phyloP scores from a whole-genome alignment of 2,329 filamentous ascomycete genomes.

The Acrodontium crateriforme region DNA sequence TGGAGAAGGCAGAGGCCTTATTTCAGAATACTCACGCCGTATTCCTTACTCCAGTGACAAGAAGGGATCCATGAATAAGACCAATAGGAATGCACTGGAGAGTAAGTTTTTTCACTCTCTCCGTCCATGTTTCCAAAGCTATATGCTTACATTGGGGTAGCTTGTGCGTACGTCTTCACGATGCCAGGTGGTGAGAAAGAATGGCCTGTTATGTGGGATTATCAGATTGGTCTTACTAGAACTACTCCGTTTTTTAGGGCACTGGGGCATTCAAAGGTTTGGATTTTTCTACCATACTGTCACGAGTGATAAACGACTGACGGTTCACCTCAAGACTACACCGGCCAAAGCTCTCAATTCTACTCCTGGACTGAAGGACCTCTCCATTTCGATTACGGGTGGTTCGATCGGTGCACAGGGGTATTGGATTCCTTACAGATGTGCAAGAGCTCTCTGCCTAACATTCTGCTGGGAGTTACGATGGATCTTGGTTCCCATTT shows the following conservation, averaged over 20 bases:
- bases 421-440: constrained; percentile 91
- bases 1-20: constrained; percentile 22
- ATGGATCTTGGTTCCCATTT: constrained; percentile 75
- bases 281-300: constrained; percentile 2
- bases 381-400: constrained; percentile 88
- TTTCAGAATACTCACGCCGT: constrained; percentile 41
- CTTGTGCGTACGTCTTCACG: constrained; percentile 73
- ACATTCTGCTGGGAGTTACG: constrained; percentile 83
- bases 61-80: constrained; percentile 76
- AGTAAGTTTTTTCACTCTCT: constrained; percentile 44
- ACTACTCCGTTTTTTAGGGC: constrained; percentile 95
- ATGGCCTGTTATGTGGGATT: constrained; percentile 81
- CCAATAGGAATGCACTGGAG: constrained; percentile 76
- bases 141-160: constrained; percentile 30
- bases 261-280: constrained; percentile 71
- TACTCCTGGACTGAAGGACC: constrained; percentile 74
- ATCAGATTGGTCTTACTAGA: constrained; percentile 82
- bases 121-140: constrained; percentile 2
- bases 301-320: not conserved
- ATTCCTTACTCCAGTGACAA: constrained; percentile 94
- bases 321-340: constrained; percentile 48
- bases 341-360: constrained; percentile 59
- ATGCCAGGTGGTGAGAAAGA: constrained; percentile 51
- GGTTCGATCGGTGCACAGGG: constrained; percentile 85
- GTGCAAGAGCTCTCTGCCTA: constrained; percentile 72